These are phyloP conservation scores for Letharia lupina DNA, from an alignment of 495 filamentous ascomycete genomes.

Conservation along the genomic window DNA sequence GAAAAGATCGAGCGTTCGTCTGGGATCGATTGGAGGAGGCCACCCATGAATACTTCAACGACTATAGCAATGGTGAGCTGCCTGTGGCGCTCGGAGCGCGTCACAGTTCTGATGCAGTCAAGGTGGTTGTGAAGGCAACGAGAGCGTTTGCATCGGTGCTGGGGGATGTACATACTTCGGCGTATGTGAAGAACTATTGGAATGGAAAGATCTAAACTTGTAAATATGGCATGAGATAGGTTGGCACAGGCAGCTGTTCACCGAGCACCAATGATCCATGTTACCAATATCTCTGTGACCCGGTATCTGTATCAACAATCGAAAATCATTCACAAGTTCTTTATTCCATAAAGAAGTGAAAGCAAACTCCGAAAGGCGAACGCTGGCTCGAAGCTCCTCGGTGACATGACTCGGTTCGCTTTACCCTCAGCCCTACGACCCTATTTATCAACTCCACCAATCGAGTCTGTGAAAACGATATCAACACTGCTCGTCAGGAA, in stretches of 20 bases:
- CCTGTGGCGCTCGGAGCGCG: not conserved
- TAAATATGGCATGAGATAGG: not conserved
- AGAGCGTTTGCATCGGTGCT: not conserved
- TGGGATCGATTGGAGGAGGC: not conserved
- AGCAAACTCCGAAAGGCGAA: too few relatives aligned
- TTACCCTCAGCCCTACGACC: too few relatives aligned
- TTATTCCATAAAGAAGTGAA: too few relatives aligned
- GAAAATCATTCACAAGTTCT: too few relatives aligned
- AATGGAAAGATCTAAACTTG: not conserved
- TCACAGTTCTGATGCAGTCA: not conserved
- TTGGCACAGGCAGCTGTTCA: not conserved
- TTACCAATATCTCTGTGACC: too few relatives aligned
- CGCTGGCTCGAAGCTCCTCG: too few relatives aligned
- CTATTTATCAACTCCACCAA: too few relatives aligned
- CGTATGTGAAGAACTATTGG: not conserved
- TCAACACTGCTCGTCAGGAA: too few relatives aligned
- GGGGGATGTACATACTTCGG: not conserved
- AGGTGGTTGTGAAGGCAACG: not conserved
- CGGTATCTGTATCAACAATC: too few relatives aligned
- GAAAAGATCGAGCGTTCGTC: not conserved
- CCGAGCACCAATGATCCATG: not conserved
- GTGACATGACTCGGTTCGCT: too few relatives aligned
- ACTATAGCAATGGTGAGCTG: not conserved
- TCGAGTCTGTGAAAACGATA: too few relatives aligned
- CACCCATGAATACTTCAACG: not conserved